Evolutionary conservation across 768 basidiomycete species (phyloP).

Genomic region (Leccinum arenicola): DNA sequence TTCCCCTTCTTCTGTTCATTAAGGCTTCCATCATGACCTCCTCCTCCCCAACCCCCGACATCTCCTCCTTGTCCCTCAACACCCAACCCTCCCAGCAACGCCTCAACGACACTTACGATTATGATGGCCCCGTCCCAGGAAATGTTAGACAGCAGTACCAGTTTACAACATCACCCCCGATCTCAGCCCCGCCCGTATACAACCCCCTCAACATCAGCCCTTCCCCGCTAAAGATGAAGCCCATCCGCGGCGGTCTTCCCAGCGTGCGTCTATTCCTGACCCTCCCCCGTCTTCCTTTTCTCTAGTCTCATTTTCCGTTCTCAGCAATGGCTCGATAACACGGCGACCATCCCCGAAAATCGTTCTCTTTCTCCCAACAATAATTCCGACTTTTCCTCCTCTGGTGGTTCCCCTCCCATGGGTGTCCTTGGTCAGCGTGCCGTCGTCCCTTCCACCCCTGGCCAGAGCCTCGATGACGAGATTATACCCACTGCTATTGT

Average conservation of each 20-base stretch:
- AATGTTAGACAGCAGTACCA: conserved; percentile 62
- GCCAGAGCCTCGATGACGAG: conserved; percentile 71
- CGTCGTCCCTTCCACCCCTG: conserved; percentile 48
- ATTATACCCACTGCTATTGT: conserved; percentile 99
- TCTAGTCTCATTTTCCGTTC: conserved; percentile 22
- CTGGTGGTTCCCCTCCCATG: conserved; percentile 76
- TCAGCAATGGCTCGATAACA: conserved; percentile 86
- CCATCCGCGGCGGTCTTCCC: conserved; percentile 65
- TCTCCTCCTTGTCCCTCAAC: conserved; percentile 73
- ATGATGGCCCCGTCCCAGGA: conserved; percentile 56
- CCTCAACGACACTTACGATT: conserved; percentile 85
- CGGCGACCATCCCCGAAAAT: conserved; percentile 50
- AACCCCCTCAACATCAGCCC: conserved; percentile 55
- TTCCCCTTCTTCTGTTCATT: conserved; percentile 27
- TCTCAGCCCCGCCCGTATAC: conserved; percentile 49
- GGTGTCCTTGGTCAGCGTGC: conserved; percentile 42
- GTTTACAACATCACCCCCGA: conserved; percentile 62
- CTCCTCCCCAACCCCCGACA: conserved; percentile 72
- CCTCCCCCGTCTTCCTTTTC: conserved; percentile 19
- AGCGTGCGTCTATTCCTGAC: conserved; percentile 48
- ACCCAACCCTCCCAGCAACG: conserved; percentile 64
- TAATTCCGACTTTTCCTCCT: conserved; percentile 86
- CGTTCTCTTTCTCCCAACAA: conserved; percentile 84
- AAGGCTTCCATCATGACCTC: conserved; percentile 61
- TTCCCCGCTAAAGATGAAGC: conserved; percentile 75